Percentiles rank a stretch among this genome's conserved stretches.
These are phyloP conservation scores for Ascochyta rabiei DNA, from an alignment of 2,329 filamentous ascomycete species.

Conservation along the genomic window DNA sequence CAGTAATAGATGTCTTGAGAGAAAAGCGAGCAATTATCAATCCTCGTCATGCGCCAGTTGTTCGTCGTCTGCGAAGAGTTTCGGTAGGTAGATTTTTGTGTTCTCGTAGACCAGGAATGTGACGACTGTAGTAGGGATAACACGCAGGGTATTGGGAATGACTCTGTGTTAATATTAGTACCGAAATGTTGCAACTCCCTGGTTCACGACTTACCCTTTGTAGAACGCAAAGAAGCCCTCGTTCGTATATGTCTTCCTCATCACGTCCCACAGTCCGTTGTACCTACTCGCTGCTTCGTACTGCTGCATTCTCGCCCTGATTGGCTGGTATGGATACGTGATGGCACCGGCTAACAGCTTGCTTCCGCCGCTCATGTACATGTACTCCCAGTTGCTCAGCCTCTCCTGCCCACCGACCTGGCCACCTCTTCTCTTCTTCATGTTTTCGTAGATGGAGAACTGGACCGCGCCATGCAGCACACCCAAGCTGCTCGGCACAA, in stretches of 20 bases:
- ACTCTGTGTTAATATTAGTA: conserved; percentile 48
- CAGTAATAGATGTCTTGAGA: not conserved
- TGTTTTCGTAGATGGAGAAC: conserved; percentile 89
- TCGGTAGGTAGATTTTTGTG: conserved; percentile 72
- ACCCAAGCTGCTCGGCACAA: conserved; percentile 81
- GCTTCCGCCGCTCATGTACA: conserved; percentile 78
- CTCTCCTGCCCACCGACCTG: conserved; percentile 44
- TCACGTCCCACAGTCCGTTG: conserved; percentile 73
- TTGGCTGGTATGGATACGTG: conserved; percentile 94
- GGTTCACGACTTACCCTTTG: conserved; percentile 62
- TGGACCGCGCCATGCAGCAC: conserved; percentile 93
- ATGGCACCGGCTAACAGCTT: conserved; percentile 89
- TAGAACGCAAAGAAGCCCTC: conserved; percentile 89
- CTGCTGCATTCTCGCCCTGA: conserved; percentile 86
- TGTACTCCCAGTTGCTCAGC: conserved; percentile 74
- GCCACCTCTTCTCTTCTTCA: conserved; percentile 65
- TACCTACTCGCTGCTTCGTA: conserved; percentile 81
- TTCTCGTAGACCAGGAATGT: conserved; percentile 99
- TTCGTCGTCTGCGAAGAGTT: conserved; percentile 46
- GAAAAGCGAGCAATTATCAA: conserved; percentile 9
- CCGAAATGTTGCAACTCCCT: conserved; percentile 12
- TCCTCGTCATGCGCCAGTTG: conserved; percentile 43
- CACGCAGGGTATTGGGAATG: conserved; percentile 84
- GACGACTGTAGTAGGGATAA: conserved; percentile 93
- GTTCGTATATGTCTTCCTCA: conserved; percentile 73